Conservation (phyloP, 176 grass and related monocot genomes). For the Carex parvula region DNA sequence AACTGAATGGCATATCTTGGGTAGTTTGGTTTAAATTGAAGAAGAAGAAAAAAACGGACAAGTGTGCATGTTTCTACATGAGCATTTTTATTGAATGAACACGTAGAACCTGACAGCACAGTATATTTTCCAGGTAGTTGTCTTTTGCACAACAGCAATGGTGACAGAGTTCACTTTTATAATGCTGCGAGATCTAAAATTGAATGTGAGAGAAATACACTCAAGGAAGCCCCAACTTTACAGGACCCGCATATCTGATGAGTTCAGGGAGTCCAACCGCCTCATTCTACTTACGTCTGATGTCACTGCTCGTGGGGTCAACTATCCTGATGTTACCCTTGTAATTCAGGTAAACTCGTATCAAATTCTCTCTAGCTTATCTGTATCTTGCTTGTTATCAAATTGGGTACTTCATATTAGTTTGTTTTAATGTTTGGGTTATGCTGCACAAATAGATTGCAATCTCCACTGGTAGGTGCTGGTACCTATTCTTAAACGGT, state of each 20-base stretch:
- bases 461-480: not conserved
- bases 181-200: slow-evolving; percentile 76
- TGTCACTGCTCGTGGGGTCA: slow-evolving; percentile 71
- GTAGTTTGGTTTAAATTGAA: not conserved
- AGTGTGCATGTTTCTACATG: not conserved
- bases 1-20: not conserved
- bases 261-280: slow-evolving; percentile 61
- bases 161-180: slow-evolving; percentile 76
- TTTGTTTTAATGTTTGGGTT: not conserved
- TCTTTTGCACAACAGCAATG: slow-evolving; percentile 95
- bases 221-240: slow-evolving; percentile 96
- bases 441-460: too few relatives aligned
- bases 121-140: slow-evolving; percentile 48
- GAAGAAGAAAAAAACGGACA: not conserved
- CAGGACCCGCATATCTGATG: slow-evolving; percentile 77
- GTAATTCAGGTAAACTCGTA: slow-evolving; percentile 71
- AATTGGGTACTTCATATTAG: not conserved
- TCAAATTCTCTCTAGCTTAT: not conserved
- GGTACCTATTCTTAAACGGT: not conserved
- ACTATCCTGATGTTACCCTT: slow-evolving; percentile 88
- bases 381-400: not conserved
- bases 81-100: not conserved
- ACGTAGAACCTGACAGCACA: not conserved
- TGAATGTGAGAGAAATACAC: slow-evolving; percentile 93
- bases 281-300: slow-evolving; percentile 89